Evolutionary conservation across 192 early-diverging fungal species (phyloP), one percentile per base, ranked within the genome.

Genomic region (Paraglomus brasilianum): DNA sequence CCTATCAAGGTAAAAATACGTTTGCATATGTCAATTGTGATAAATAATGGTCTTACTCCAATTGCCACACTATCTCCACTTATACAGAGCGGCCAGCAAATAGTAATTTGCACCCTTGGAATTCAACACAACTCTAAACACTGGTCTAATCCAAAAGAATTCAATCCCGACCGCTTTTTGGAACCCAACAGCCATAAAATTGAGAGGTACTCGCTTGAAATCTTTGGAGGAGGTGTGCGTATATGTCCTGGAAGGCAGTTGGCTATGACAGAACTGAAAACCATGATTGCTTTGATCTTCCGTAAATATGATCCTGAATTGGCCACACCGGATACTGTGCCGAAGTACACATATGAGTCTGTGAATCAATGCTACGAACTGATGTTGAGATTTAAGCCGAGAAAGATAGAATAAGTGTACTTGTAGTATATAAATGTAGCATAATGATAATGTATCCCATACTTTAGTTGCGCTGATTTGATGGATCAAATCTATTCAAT

Each of bases 211-310:
- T 43, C 39, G 44, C 22, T 36, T 45, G 19, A 44, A 15, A 41
- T 61, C 11, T 61, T 61, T 61, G 59, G 59, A 24, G 13, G 11
- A 1, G 59, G 59, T 21, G 30, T 61, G 14, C 30, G 59, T 0
- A 44, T 17, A 17, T 61, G 59, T 13, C 38, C 42, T 15, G 59
- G 59, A 44, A 15, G 48, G 52, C 42, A 51, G 14, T 22, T 66
- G n/a, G 65, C 65, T 10, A 66, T 66, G 49, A 38, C 36, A n/a
- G 30, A 50, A 47, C 22, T 66, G 5, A 66, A 66, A 41, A n/a
- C 42, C 22, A 52, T 66, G 10, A 10, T 36, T 1, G 48, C 45
- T 15, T 66, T 38, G 14, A 8, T 66, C 19, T 38, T 17, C 14
- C 24, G 65, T 21, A 40, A 51, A 19, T 66, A 38, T 39, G 65